phyloP scores from a whole-genome alignment of 805 yeast genomes.

The Starmera caribaea region DNA sequence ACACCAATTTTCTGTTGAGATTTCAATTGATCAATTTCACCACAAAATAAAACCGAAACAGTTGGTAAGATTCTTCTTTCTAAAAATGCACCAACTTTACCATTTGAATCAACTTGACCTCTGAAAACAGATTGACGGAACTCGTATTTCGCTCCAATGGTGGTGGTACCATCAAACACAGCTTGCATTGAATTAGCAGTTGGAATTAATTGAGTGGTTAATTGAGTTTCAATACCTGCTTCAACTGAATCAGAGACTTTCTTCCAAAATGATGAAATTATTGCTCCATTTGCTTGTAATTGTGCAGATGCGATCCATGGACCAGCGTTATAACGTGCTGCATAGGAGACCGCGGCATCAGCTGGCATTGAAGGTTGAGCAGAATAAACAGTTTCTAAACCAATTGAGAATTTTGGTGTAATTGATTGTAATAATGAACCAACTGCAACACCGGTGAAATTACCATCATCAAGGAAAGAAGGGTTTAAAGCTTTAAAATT shows the following conservation, averaged over 20 bases:
- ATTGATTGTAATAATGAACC: slow-evolving; percentile 86
- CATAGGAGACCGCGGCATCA: slow-evolving; percentile 83
- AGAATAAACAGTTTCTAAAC: slow-evolving; percentile 88
- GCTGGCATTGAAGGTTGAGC: slow-evolving; percentile 70
- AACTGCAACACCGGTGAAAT: slow-evolving; percentile 84
- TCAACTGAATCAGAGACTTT: slow-evolving; percentile 87
- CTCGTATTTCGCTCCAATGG: slow-evolving; percentile 95
- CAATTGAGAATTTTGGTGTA: slow-evolving; percentile 75
- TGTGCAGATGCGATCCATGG: slow-evolving; percentile 94
- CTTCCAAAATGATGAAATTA: slow-evolving; percentile 89
- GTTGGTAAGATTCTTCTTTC: slow-evolving; percentile 94
- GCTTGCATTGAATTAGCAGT: slow-evolving; percentile 68
- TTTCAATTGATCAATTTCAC: slow-evolving; percentile 86
- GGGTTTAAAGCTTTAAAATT: slow-evolving; percentile 92
- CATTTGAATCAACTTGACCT: slow-evolving; percentile 86
- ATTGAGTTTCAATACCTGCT: slow-evolving; percentile 84
- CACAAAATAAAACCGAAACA: slow-evolving; percentile 76
- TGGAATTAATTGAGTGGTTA: slow-evolving; percentile 69
- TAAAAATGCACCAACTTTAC: slow-evolving; percentile 83
- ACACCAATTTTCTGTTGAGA: slow-evolving; percentile 77
- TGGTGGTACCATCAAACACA: slow-evolving; percentile 82
- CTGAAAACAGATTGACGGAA: slow-evolving; percentile 94
- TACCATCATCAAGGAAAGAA: slow-evolving; percentile 52
- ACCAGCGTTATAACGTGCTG: slow-evolving; percentile 80
- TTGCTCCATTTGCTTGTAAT: slow-evolving; percentile 85